These are phyloP conservation scores for Trametes punicea DNA, from an alignment of 768 basidiomycete genomes.

Conservation along the genomic window DNA sequence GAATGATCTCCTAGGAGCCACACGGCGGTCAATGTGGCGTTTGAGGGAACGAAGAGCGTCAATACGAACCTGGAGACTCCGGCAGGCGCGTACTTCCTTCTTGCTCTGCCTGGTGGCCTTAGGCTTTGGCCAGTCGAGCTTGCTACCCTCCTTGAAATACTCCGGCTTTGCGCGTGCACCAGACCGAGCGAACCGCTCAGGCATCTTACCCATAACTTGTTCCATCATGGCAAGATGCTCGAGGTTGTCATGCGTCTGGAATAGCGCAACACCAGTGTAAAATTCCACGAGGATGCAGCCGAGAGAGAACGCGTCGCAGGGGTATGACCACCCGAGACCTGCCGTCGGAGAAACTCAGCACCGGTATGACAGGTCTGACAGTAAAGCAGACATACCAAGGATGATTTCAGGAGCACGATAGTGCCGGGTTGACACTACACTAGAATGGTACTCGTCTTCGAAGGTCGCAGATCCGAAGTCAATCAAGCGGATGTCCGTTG, in stretches of 20 bases:
- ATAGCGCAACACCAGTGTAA: slow-evolving; percentile 95
- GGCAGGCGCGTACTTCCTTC: slow-evolving; percentile 89
- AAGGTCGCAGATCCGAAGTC: slow-evolving; percentile 99
- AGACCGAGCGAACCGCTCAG: slow-evolving; percentile 73
- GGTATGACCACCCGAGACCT: slow-evolving; percentile 98
- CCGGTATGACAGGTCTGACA: neutral
- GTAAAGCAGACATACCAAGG: slow-evolving; percentile 55
- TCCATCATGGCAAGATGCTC: slow-evolving; percentile 99
- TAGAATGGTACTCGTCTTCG: slow-evolving; percentile 96
- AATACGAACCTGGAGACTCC: slow-evolving; percentile 63
- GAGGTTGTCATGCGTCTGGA: slow-evolving; percentile 98
- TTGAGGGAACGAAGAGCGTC: neutral
- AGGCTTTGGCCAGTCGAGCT: slow-evolving; percentile 90
- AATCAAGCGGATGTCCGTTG: slow-evolving; percentile 91
- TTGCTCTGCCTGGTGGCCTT: slow-evolving; percentile 86
- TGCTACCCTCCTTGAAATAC: slow-evolving; percentile 84
- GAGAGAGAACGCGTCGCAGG: slow-evolving; percentile 97
- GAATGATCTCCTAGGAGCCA: slow-evolving; percentile 74
- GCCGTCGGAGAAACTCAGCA: slow-evolving; percentile 10
- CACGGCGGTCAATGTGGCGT: slow-evolving; percentile 1
- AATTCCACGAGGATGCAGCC: slow-evolving; percentile 99
- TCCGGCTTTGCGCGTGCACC: slow-evolving; percentile 83
- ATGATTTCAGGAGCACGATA: slow-evolving; percentile 99
- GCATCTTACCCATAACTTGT: slow-evolving; percentile 98
- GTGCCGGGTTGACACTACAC: slow-evolving; percentile 95